A percentile compares a stretch with the other conserved stretches of the same genome.
These are phyloP conservation scores for Fraxinus americana DNA, from an alignment of 257 asterid species.

Conservation along the genomic window DNA sequence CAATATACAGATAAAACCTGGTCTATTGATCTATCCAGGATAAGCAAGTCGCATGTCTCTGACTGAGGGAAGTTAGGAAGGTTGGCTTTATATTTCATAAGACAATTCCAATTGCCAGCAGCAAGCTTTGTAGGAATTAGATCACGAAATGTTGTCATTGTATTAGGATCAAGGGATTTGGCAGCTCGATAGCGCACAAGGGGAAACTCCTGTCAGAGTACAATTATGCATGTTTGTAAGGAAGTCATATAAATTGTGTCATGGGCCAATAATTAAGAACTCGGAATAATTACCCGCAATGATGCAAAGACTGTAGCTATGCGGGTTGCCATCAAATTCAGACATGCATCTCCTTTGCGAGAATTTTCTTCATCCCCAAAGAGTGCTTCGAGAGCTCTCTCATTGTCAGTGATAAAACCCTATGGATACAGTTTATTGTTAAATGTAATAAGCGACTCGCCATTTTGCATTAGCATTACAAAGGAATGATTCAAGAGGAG, in stretches of 20 bases:
- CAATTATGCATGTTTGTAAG: slow-evolving; percentile 20
- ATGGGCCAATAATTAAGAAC: slow-evolving; percentile 21
- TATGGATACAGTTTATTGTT: slow-evolving; percentile 25
- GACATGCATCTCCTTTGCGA: slow-evolving; percentile 75
- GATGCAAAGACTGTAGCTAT: slow-evolving; percentile 97
- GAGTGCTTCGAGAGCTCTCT: slow-evolving; percentile 93
- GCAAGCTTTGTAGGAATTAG: slow-evolving; percentile 97
- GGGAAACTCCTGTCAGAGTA: slow-evolving; percentile 87
- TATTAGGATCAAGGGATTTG: slow-evolving; percentile 86
- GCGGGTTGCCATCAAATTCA: slow-evolving; percentile 85
- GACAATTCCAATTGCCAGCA: slow-evolving; percentile 91
- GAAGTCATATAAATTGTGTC: slow-evolving; percentile 13
- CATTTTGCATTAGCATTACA: slow-evolving; percentile 18
- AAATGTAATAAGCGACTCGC: slow-evolving; percentile 3
- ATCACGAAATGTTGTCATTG: slow-evolving; percentile 94
- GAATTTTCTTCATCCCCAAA: slow-evolving; percentile 92
- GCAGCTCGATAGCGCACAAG: slow-evolving; percentile 90
- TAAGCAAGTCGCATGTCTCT: slow-evolving; percentile 97
- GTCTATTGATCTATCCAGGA: slow-evolving; percentile 93
- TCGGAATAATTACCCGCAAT: slow-evolving; percentile 61
- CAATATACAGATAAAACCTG: slow-evolving; percentile 57
- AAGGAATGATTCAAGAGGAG: slow-evolving; percentile 14
- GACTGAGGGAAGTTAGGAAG: slow-evolving; percentile 82
- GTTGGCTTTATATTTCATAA: slow-evolving; percentile 79
- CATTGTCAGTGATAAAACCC: slow-evolving; percentile 96